Conservation (phyloP, 768 basidiomycete genomes). For the Suillus lakei region DNA sequence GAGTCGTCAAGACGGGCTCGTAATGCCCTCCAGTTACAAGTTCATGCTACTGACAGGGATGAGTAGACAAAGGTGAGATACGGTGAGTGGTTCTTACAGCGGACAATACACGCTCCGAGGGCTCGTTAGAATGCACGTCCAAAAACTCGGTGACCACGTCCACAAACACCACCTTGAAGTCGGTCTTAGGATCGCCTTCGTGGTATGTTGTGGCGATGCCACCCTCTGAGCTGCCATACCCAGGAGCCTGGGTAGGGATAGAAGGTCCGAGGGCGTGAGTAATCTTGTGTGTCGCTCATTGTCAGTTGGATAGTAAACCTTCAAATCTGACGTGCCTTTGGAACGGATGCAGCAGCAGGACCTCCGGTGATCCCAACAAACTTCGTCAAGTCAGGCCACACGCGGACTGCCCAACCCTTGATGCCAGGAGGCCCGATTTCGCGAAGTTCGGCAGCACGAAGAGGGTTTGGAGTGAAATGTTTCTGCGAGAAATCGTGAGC, state of each 20-base stretch:
- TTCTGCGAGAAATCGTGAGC: constrained; percentile 9
- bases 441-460: constrained; percentile 23
- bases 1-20: constrained; percentile 14
- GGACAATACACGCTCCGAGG: neutral
- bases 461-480: constrained; percentile 16
- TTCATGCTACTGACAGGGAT: constrained; percentile 8
- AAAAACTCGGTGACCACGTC: constrained; percentile 14
- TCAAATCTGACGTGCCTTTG: constrained; percentile 3
- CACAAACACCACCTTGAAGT: constrained; percentile 7
- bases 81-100: neutral
- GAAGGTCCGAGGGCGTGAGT: constrained; percentile 12
- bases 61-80: neutral
- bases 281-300: neutral
- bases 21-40: constrained; percentile 7
- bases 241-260: constrained; percentile 2
- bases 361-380: constrained; percentile 14
- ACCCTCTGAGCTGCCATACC: constrained; percentile 9
- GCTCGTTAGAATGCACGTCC: neutral
- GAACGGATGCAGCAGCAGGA: constrained; percentile 5
- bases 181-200: neutral
- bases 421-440: constrained; percentile 8
- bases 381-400: constrained; percentile 12
- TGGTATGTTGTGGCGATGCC: constrained; percentile 7
- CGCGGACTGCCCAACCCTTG: constrained; percentile 5
- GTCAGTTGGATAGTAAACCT: neutral